Conservation (phyloP, 345 rosid genomes). For the Kernera saxatilis region DNA sequence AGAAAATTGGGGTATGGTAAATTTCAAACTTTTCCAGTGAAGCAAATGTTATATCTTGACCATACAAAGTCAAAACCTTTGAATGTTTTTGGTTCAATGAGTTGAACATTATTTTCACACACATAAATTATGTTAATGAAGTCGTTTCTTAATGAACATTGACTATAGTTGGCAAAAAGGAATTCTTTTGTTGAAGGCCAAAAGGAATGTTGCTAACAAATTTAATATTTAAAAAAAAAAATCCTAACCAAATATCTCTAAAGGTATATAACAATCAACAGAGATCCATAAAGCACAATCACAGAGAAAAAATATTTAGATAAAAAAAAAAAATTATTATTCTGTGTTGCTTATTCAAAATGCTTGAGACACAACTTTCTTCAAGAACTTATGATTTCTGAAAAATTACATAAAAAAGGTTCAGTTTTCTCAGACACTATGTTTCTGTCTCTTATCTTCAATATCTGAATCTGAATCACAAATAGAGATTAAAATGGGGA, state of each 20-base stretch:
- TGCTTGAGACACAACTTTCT: background rate
- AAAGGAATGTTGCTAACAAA: background rate
- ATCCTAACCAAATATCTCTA: background rate
- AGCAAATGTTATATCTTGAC: constrained; percentile 20
- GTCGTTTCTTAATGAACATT: constrained; percentile 8
- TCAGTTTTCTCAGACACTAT: background rate
- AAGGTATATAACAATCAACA: background rate
- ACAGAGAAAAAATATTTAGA: background rate
- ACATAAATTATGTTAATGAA: background rate
- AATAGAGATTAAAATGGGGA: background rate
- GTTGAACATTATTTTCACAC: constrained; percentile 23
- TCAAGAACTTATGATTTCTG: background rate
- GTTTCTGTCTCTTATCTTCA: background rate
- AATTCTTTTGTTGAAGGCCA: background rate
- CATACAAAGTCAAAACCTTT: constrained; percentile 20
- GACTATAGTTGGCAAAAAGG: constrained; percentile 26
- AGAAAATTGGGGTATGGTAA: background rate
- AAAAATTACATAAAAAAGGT: background rate
- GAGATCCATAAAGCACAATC: background rate
- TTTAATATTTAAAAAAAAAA: background rate
- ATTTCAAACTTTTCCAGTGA: constrained; percentile 4
- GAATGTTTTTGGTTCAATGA: constrained; percentile 12
- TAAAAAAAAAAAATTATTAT: background rate
- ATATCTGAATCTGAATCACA: constrained; percentile 12
- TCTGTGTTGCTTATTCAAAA: background rate